Evolutionary conservation across 345 rosid species (phyloP).

Genomic region (Gossypium mustelinum): DNA sequence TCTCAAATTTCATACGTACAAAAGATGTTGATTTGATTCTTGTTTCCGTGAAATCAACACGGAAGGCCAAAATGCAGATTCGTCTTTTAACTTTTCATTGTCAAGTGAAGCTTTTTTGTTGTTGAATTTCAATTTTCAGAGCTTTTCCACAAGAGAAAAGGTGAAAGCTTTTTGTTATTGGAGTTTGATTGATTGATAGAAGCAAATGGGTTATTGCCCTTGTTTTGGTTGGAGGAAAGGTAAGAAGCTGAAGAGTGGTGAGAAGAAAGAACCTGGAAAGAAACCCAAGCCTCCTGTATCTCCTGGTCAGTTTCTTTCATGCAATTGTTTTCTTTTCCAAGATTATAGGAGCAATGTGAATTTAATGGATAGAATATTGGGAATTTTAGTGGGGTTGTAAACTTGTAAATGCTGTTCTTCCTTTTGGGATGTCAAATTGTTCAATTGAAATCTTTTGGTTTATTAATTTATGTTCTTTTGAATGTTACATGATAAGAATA

Average conservation of each 20-base stretch:
- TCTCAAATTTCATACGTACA: not conserved
- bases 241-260: constrained; percentile 17
- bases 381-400: not conserved
- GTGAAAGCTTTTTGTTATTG: not conserved
- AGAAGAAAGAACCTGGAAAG: not conserved
- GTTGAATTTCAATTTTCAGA: not conserved
- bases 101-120: not conserved
- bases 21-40: not conserved
- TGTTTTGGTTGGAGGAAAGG: constrained; percentile 44
- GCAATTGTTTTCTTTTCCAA: not conserved
- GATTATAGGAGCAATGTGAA: not conserved
- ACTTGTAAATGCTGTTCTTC: too few species aligned
- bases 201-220: constrained; percentile 40
- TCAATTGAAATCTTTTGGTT: not conserved
- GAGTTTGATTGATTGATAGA: not conserved
- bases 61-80: constrained; percentile 1
- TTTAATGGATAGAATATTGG: not conserved
- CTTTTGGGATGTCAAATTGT: not conserved
- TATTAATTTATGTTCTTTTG: not conserved
- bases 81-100: not conserved
- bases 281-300: constrained; percentile 8
- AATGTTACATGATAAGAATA: not conserved
- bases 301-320: constrained; percentile 11
- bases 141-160: not conserved
- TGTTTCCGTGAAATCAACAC: not conserved